Evolutionary conservation across 2,329 filamentous ascomycete genomes (phyloP).

Genomic region (Pestalotiopsis sp.): DNA sequence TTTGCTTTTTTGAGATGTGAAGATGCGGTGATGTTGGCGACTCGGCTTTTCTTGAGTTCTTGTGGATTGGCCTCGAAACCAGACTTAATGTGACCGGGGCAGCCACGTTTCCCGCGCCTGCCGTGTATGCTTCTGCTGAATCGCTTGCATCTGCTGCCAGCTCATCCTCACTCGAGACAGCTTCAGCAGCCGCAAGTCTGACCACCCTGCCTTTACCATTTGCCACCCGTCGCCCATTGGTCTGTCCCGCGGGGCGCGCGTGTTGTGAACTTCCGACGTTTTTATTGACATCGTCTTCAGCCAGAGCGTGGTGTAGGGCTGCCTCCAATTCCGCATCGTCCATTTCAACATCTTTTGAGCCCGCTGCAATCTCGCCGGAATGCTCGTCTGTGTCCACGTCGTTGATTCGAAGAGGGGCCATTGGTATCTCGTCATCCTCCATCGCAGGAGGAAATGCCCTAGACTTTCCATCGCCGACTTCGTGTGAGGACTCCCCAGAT

Average conservation of each 20-base stretch:
- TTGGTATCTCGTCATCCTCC: neutral
- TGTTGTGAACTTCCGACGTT: neutral
- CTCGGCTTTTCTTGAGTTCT: neutral
- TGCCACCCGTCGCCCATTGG: neutral
- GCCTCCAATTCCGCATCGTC: neutral
- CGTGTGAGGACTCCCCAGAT: neutral
- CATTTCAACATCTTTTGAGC: neutral
- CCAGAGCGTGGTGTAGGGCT: neutral
- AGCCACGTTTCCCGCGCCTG: neutral
- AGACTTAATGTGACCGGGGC: neutral
- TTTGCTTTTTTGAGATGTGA: neutral
- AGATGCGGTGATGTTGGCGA: neutral
- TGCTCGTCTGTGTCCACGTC: neutral
- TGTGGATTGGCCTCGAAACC: neutral
- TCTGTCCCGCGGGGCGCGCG: neutral
- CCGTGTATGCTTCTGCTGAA: neutral
- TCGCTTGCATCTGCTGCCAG: neutral
- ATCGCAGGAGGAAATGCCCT: neutral
- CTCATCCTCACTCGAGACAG: neutral
- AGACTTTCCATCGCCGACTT: neutral
- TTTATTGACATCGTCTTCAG: neutral
- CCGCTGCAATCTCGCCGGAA: neutral
- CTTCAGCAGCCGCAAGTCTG: neutral
- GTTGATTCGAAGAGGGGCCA: neutral
- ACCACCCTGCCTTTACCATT: neutral